Evolutionary conservation across 2,329 filamentous ascomycete genomes (phyloP).

Genomic region (Colletotrichum lini): DNA sequence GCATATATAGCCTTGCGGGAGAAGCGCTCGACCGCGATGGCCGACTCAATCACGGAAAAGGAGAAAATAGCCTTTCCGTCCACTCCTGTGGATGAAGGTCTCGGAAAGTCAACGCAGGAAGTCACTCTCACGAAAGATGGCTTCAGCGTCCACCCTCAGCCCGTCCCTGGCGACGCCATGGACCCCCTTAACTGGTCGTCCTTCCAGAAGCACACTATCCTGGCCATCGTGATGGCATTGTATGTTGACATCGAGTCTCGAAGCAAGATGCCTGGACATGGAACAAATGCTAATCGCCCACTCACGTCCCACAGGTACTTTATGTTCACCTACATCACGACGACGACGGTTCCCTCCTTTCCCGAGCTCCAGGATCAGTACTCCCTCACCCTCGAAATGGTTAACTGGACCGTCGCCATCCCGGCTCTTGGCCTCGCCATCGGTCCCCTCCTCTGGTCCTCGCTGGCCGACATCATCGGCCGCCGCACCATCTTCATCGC

Average conservation of each 20-base stretch:
- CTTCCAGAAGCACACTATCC: conserved; percentile 62
- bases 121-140: conserved; percentile 45
- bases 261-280: not conserved
- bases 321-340: conserved; percentile 72
- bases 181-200: conserved; percentile 70
- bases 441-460: conserved; percentile 66
- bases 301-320: conserved; percentile 60
- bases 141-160: conserved; percentile 55
- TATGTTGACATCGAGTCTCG: conserved; percentile 48
- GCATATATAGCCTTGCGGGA: too few species aligned
- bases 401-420: conserved; percentile 70
- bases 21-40: conserved; percentile 12
- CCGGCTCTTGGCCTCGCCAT: conserved; percentile 64
- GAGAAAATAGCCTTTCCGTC: conserved; percentile 4
- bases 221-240: conserved; percentile 68
- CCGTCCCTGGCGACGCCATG: conserved; percentile 56
- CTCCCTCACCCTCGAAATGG: conserved; percentile 59
- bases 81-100: conserved; percentile 2
- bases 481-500: conserved; percentile 64
- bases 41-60: conserved; percentile 31
- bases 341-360: conserved; percentile 69
- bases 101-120: conserved; percentile 38
- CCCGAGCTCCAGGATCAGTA: conserved; percentile 63
- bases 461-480: conserved; percentile 65
- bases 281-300: not conserved